Base-by-base conservation (phyloP, 257 asterid genomes). In the Anisodus acutangulus region DNA sequence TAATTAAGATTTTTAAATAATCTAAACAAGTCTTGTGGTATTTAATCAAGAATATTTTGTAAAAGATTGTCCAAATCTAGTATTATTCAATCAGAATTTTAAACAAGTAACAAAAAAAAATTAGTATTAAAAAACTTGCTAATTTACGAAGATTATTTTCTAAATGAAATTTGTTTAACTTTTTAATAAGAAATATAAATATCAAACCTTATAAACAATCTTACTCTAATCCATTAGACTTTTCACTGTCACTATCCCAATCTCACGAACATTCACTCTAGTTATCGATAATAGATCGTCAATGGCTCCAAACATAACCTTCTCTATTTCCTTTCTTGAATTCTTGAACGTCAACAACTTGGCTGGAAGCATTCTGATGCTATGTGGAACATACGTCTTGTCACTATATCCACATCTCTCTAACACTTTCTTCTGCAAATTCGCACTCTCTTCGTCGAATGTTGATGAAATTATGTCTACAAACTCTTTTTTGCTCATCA, bases 281-380 rank as follows among this genome's bases (percentile, higher is more conserved):
- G 89, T 88, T 41, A 87, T 88, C 3, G 51, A 66, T 53, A 88
- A 60, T 8, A 87, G n/a, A 11, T 89, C 63, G 78, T 89, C 89
- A 49, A 87, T 79, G 35, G 87, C 88, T 70, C 91, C 86, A 72
- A 88, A 79, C 19, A 84, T 83, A 0, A 86, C 88, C 84, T 83
- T 88, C 55, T 88, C 87, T 13, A 49, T 85, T 19, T 83, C 91
- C 39, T 87, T 85, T 11, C 87, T 87, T 0, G 88, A 66, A 16
- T 66, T 83, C 45, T 88, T 87, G 13, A 78, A 82, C 67, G 84
- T 41, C 16, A 72, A 31, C 1, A 85, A 47, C 22, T 45, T 76
- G 2, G 84, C 55, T 1, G 91, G 85, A 0, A 49, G 12, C n/a
- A 26, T n/a, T 64, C 63, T 12, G 1, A 83, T 19, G 7, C 85